Base-by-base conservation (phyloP, 2,329 filamentous ascomycete species). In the Catunica adiposa region DNA sequence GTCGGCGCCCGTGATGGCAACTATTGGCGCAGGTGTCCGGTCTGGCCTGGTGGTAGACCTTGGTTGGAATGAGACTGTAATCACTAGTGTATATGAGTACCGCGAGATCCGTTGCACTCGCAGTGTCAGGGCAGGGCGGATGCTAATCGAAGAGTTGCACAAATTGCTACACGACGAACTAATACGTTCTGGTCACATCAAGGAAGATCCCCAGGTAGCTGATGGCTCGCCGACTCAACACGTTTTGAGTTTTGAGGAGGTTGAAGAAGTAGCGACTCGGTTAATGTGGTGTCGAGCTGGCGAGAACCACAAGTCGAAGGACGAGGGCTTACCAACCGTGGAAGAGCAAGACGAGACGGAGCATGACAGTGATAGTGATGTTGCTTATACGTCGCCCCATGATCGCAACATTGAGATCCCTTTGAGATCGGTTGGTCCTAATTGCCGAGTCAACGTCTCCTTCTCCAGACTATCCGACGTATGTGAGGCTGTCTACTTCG, bases 51-150 rank as follows among this genome's bases (percentile, higher is more conserved):
- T 97, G 0, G 74, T 98, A 38, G 89, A 98, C 64, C 76, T 98
- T 59, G 92, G 90, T 46, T 98, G 92, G 92, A 77, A 82, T 44
- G 92, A 97, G 67, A 94, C 89, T 0, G 77, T 83, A 0, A 79
- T 94, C 22, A 94, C 88, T 0, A 85, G 83, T 4, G 76, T 97
- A 5, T 97, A 89, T 64, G 92, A 98, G 68, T 95, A 89, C 66
- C 82, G 86, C 55, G 89, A 94, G 66, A 79, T 95, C 1, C 73
- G 76, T 15, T 80, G 79, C 55, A 78, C 74, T 56, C 77, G 86
- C 55, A 90, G 79, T 40, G 74, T 86, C 14, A 76, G 92, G 61
- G 89, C 80, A 34, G 88, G 84, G 58, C 89, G 82, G 63, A 67
- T 77, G 57, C 70, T 97, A 20, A 77, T 84, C 46, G 75, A 83